phyloP scores from a whole-genome alignment of 139 green algal genomes.

The Volvox reticuliferus region DNA sequence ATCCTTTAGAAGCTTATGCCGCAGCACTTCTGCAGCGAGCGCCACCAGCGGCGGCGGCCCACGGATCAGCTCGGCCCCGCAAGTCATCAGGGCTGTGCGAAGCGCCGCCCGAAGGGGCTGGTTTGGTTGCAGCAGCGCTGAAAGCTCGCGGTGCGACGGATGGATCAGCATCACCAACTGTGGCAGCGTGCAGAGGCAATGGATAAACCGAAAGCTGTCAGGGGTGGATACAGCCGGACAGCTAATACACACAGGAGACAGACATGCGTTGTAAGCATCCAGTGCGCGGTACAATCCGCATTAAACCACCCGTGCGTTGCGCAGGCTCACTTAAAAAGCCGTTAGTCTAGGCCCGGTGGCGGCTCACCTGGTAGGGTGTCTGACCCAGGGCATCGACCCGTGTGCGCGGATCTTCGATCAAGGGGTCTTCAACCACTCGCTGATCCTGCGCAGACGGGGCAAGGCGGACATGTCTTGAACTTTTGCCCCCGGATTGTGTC shows the following conservation, averaged over 20 bases:
- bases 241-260: background rate
- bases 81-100: background rate
- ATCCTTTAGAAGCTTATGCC: background rate
- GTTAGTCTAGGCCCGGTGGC: background rate
- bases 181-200: background rate
- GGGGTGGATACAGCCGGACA: background rate
- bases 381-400: background rate
- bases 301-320: too few relatives aligned
- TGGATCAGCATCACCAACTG: background rate
- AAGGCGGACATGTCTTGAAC: too few relatives aligned
- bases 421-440: background rate
- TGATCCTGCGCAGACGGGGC: background rate
- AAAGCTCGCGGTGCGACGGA: background rate
- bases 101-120: background rate
- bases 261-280: too few relatives aligned
- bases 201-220: background rate
- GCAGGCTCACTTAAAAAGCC: background rate
- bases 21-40: constrained; percentile 4
- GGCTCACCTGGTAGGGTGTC: background rate
- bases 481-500: too few relatives aligned
- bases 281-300: too few relatives aligned
- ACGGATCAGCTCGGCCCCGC: too few relatives aligned
- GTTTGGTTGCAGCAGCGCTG: background rate
- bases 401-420: background rate
- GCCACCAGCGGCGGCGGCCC: background rate